Evolutionary conservation across 257 asterid genomes (phyloP).

Genomic region (Solanum lycopersicoides): DNA sequence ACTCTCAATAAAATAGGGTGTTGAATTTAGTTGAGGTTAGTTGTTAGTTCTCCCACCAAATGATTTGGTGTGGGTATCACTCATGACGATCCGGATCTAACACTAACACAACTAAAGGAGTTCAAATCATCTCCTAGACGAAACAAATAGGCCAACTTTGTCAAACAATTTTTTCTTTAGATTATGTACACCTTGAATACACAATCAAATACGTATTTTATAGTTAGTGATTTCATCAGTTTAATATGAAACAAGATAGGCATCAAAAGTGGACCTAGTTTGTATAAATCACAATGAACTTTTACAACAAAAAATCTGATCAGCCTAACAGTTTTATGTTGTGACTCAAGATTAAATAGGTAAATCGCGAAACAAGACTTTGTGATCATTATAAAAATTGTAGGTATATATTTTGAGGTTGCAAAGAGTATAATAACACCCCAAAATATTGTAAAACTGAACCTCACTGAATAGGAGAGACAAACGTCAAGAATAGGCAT

Average conservation of each 20-base stretch:
- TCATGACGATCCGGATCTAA: too few relatives aligned
- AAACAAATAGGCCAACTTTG: too few relatives aligned
- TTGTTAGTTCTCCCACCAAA: too few relatives aligned
- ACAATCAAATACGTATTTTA: neutral
- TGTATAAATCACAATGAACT: neutral
- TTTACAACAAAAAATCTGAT: neutral
- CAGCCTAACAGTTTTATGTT: neutral
- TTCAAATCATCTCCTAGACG: too few relatives aligned
- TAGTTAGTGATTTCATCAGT: neutral
- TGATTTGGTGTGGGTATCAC: too few relatives aligned
- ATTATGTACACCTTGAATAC: neutral
- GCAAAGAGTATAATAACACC: too few relatives aligned
- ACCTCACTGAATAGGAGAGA: too few relatives aligned
- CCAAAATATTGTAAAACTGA: too few relatives aligned
- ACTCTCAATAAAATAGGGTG: too few relatives aligned
- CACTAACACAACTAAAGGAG: too few relatives aligned
- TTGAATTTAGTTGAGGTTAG: too few relatives aligned
- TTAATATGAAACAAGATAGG: neutral
- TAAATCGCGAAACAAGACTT: neutral
- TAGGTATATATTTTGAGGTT: neutral
- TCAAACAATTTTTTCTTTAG: neutral
- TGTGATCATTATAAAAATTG: neutral
- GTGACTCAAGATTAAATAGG: neutral
- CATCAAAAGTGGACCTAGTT: neutral
- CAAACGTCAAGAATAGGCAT: too few relatives aligned